Base-by-base conservation (phyloP, 768 basidiomycete genomes). In the Daedaleopsis nitida region DNA sequence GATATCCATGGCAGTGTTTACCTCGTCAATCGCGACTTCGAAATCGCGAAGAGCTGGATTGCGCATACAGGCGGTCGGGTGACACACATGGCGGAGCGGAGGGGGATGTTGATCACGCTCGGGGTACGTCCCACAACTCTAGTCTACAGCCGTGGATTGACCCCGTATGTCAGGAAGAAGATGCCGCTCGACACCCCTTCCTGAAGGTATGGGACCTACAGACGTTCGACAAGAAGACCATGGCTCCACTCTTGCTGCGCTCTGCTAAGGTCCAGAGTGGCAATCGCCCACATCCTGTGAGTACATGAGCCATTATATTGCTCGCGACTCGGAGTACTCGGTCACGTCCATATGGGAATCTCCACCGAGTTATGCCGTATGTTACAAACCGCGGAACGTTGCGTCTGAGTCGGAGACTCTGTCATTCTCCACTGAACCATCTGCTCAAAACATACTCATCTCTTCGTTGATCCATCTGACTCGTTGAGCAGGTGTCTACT, bases 161-260 rank as follows among this genome's bases (percentile, higher is more conserved):
- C 45, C 19, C 14, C 10, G n/a, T 14, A 3, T 43, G 8, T 3
- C 69, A 94, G 92, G 93, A 95, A 76, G 92, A 96, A 71, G 85
- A 87, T 55, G 68, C 79, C 5, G 77, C 86, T 13, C 80, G 85
- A 13, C 81, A 86, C 32, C 89, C 91, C 0, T 69, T 92, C 17
- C 75, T 94, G 50, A 96, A 95, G 72, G 85, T 97, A 51, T 98
- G 96, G 96, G 91, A 96, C 73, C 74, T 98, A 32, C 81, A 84
- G 45, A 86, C 82, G 60, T 80, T 75, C 34, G 88, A 92, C 73
- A 87, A 84, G 77, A 86, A 83, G 70, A 83, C 81, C 10, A 81
- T 79, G 42, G 73, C 78, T 2, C 92, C 91, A 7, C 73, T 77
- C 27, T 80, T 93, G 37, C 77, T 94, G 19, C 86, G 92, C 47